Base-by-base conservation (phyloP, 164 flowering plant species). In the Pachysandra terminalis region DNA sequence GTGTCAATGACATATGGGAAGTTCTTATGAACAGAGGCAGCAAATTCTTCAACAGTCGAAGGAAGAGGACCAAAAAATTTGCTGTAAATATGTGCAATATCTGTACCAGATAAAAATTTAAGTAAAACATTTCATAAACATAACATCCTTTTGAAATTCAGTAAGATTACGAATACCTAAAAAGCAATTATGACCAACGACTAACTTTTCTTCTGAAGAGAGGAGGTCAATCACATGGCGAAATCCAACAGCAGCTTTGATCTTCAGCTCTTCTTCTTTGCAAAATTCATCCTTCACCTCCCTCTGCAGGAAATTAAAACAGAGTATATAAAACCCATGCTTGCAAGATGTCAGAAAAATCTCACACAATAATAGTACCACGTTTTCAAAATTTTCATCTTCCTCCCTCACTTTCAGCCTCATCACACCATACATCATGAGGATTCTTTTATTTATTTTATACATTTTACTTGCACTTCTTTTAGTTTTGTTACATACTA, bases 121-220 rank as follows among this genome's bases (percentile, higher is more conserved):
- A 58, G 9, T 13, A 19, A 52, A 21, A 41, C 19, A 52, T 10
- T 49, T 52, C 16, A 52, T 6, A 16, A 51, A 63, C 58, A 54
- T 51, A 22, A 56, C n/a, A 9, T 21, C 27, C 25, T 21, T 3
- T 61, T 14, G 19, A 63, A 63, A 49, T 59, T 25, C 68, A 65
- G 14, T 25, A 15, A 37, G 28, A 54, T 32, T 19, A 23, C 17
- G 15, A 67, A 17, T 86, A 95, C 99, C 99, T 52, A 95, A 82
- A 66, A 95, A 87, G 71, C 98, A 90, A 81, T 92, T 92, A 79
- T 95, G 99, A 64, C 99, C 99, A 72, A 92, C 87, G 71, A 90
- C 78, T 80, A 95, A 74, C 83, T 95, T 95, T 67, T 77, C 52
- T 68, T 95, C 95, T 0, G 96, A 80, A 28, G 87, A 82, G 78